Conservation (phyloP, 352 stramenopile genomes). For the Pilasporangium apinafurcum region DNA sequence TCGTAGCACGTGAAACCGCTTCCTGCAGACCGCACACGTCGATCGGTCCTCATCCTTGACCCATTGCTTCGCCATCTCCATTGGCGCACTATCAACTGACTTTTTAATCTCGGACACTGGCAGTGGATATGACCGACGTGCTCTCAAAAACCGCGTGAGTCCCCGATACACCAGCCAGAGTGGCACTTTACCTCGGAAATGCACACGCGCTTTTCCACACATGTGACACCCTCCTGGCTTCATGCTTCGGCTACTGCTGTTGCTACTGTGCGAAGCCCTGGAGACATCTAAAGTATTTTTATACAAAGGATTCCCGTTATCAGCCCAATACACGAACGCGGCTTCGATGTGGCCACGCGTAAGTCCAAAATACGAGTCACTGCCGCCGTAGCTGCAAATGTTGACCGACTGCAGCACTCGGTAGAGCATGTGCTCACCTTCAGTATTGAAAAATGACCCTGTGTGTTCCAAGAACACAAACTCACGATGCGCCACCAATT, state of each 20-base stretch:
- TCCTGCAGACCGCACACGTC: slow-evolving; percentile 48
- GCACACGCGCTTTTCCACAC: slow-evolving; percentile 43
- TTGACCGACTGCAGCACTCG: slow-evolving; percentile 59
- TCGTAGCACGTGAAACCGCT: slow-evolving; percentile 48
- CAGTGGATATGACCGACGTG: no score
- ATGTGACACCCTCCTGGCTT: no score
- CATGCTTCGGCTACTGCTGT: no score
- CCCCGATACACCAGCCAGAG: slow-evolving; percentile 49
- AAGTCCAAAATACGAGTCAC: slow-evolving; percentile 63
- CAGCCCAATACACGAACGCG: slow-evolving; percentile 69
- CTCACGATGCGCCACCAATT: slow-evolving; percentile 56
- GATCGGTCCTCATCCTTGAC: slow-evolving; percentile 50
- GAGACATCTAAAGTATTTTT: no score
- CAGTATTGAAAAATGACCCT: slow-evolving; percentile 38
- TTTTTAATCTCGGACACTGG: no score
- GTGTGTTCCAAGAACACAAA: slow-evolving; percentile 69
- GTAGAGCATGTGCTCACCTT: slow-evolving; percentile 52
- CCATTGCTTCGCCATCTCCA: slow-evolving; percentile 58
- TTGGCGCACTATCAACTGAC: slow-evolving; percentile 13
- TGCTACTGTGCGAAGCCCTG: no score
- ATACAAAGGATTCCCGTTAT: slow-evolving; percentile 41
- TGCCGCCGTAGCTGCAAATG: slow-evolving; percentile 46
- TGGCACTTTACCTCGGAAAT: slow-evolving; percentile 57
- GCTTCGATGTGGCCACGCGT: slow-evolving; percentile 51
- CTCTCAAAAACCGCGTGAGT: slow-evolving; percentile 62